A percentile compares a stretch with the other conserved stretches of the same genome.
These are phyloP conservation scores for Aspergillus funiculosus DNA, from an alignment of 495 filamentous ascomycete species.

Conservation along the genomic window DNA sequence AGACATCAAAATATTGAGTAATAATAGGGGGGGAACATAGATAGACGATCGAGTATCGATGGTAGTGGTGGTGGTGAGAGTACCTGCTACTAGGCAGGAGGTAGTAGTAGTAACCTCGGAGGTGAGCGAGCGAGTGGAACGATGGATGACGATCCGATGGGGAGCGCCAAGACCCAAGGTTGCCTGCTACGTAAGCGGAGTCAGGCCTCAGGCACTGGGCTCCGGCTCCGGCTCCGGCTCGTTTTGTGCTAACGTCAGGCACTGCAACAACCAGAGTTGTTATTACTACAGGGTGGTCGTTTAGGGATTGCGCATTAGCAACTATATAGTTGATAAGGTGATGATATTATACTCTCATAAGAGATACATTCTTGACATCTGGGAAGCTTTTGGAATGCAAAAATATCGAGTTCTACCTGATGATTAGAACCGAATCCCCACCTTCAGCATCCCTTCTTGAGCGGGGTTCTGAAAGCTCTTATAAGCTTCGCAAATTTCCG, in stretches of 20 bases:
- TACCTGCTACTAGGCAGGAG: no score
- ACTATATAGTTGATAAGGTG: no score
- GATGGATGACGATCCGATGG: constrained; percentile 4
- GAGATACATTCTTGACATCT: no score
- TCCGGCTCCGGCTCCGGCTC: constrained; percentile 9
- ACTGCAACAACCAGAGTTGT: no score
- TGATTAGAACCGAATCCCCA: constrained; percentile 3
- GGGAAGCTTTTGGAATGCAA: neutral
- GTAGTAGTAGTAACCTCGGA: no score
- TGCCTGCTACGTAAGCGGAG: constrained; percentile 20
- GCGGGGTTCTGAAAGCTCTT: constrained; percentile 4
- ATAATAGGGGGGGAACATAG: neutral
- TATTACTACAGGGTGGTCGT: no score
- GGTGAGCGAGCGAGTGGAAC: neutral
- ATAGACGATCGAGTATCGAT: neutral
- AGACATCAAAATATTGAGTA: constrained; percentile 2
- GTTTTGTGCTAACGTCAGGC: constrained; percentile 18
- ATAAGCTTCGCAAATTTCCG: constrained; percentile 2
- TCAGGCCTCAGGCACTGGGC: neutral
- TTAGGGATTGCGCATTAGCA: no score
- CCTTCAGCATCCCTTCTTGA: constrained; percentile 1
- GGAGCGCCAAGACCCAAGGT: constrained; percentile 9
- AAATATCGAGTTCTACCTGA: neutral
- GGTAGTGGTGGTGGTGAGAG: neutral
- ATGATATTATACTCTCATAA: no score